Base-by-base conservation (phyloP, 1,139 yeast genomes). In the Candida buenavistaensis region DNA sequence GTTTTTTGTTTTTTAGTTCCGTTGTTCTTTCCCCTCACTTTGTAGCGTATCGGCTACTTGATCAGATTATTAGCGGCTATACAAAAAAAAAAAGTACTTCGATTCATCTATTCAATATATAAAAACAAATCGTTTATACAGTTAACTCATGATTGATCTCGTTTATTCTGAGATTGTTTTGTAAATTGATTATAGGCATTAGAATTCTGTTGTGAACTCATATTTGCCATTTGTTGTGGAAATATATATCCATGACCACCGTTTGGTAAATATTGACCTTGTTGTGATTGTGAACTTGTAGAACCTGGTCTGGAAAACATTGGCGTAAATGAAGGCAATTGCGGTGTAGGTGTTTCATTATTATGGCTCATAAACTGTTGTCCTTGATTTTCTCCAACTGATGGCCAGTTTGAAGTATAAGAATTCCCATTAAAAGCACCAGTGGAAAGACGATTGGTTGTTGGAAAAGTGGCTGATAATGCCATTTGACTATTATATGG, bases 281-380 rank as follows among this genome's bases (percentile, higher is more conserved):
- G 36, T 14, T 30, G 33, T 26, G 27, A 36, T 25, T 28, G 42
- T 21, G 25, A n/a, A n/a, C 37, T 26, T 33, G 46, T 14, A 29
- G 44, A 16, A 28, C 38, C n/a, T 19, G 45, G n/a, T n/a, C n/a
- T n/a, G n/a, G n/a, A n/a, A n/a, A n/a, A n/a, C n/a, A n/a, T n/a
- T 24, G 27, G 39, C 23, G 30, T 37, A 15, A 28, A 35, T 22
- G 24, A 11, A 7, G 21, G 21, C 21, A 19, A 19, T 19, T 6
- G 6, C 9, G 21, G 21, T 19, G 21, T 19, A 6, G 21, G 21
- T 19, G 21, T 6, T 19, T 6, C 21, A 6, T 19, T 6, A 19
- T 19, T 19, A 6, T 6, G 21, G 9, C 6, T 6, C 21, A 6
- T 19, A n/a, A n/a, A n/a, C n/a, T 19, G 21, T 19, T 19, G 6